These are phyloP conservation scores for Pseudogymnoascus sp. DNA, from an alignment of 2,329 filamentous ascomycete genomes.

Conservation along the genomic window DNA sequence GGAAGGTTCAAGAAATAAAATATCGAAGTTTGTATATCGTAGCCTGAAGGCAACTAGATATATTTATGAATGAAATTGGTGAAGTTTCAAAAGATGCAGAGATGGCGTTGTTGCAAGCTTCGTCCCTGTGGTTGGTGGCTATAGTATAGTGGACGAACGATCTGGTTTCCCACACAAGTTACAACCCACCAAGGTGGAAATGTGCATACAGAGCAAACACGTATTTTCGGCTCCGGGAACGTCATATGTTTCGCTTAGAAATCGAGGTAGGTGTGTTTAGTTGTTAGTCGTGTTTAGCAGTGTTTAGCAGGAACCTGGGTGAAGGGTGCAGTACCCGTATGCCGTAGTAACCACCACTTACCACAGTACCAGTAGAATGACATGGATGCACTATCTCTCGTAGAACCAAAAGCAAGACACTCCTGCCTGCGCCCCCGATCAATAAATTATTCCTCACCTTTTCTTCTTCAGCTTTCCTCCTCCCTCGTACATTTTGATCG, in stretches of 20 bases:
- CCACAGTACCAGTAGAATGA: background rate
- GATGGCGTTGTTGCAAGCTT: background rate
- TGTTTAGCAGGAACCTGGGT: background rate
- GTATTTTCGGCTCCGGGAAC: conserved; percentile 12
- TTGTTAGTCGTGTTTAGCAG: background rate
- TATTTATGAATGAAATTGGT: background rate
- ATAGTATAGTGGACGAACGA: background rate
- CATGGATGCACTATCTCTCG: background rate
- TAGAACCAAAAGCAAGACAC: background rate
- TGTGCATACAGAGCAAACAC: conserved; percentile 9
- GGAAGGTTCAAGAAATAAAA: background rate
- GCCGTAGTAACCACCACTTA: background rate
- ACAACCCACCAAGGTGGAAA: conserved; percentile 5
- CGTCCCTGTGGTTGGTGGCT: background rate
- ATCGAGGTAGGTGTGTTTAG: background rate
- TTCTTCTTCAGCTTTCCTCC: conserved; percentile 8
- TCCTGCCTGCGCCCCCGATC: background rate
- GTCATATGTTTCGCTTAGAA: background rate
- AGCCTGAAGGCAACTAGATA: background rate
- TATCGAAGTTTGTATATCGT: background rate
- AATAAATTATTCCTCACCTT: background rate
- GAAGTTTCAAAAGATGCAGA: background rate
- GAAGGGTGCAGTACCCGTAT: background rate
- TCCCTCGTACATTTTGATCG: background rate
- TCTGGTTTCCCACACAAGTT: background rate